Conservation (phyloP, 176 grass and related monocot species). For the Hordeum vulgare region MorexV3_pseudomolecules_assembly NC_058518.1:54946397-54946896, state of each 20-base stretch:
- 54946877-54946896: too few relatives aligned
- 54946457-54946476: neutral
- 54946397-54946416: constrained; percentile 37
- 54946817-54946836: neutral
- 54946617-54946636: constrained; percentile 43
- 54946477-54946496: constrained; percentile 51
- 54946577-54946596: neutral
- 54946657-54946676: constrained; percentile 25
- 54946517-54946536: neutral
- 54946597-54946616: neutral
- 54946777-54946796: neutral
- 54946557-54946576: neutral
- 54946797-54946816: neutral
- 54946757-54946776: neutral
- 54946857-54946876: neutral
- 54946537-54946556: neutral
- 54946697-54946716: constrained; percentile 11
- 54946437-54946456: constrained; percentile 31
- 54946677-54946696: neutral
- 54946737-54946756: too few relatives aligned
- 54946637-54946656: constrained; percentile 51
- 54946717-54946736: neutral
- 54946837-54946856: neutral
- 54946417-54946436: constrained; percentile 17
- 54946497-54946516: constrained; percentile 13